Base-by-base conservation (phyloP, 805 yeast genomes). In the Ogataea allantospora region DNA sequence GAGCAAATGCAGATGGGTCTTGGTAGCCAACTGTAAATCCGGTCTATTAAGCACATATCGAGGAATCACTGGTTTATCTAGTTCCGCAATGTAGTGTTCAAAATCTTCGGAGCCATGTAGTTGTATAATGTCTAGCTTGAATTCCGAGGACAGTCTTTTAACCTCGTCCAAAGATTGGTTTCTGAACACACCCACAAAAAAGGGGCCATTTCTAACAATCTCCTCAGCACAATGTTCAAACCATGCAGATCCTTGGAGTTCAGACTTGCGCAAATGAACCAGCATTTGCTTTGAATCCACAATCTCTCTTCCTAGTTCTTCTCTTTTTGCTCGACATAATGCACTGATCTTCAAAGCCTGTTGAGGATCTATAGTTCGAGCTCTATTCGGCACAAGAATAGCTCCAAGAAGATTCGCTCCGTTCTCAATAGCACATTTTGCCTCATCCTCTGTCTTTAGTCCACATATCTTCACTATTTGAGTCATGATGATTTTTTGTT, bases 391-490 rank as follows among this genome's bases (percentile, higher is more conserved):
- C 2, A 88, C 98, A 56, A 93, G 59, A 19, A 93, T 93, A 48
- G 86, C 77, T 1, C 99, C 99, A 2, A 91, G 52, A 27, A 87
- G 58, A 47, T 83, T 76, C 0, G 97, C 89, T 0, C 95, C 95
- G 6, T 67, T 46, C 0, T 73, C 75, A 0, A 88, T 62, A 0
- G 96, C 96, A 5, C 51, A 54, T n/a, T 61, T 44, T 0, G 96
- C 97, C 0, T 86, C 86, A 30, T 79, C 83, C 0, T 62, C 56
- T 2, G 82, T 69, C 47, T 75, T 75, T 15, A 91, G 57, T 0
- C 99, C 99, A 58, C 99, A 91, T 4, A 91, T 78, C 55, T 91
- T 91, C 5, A 84, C 83, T n/a, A 86, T 27, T n/a, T 53, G 48
- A 32, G 16, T 27, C 41, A 38, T 38, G 25, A 16, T 7, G 7